Conservation (phyloP, 257 asterid species). For the Gentiana straminea region DNA sequence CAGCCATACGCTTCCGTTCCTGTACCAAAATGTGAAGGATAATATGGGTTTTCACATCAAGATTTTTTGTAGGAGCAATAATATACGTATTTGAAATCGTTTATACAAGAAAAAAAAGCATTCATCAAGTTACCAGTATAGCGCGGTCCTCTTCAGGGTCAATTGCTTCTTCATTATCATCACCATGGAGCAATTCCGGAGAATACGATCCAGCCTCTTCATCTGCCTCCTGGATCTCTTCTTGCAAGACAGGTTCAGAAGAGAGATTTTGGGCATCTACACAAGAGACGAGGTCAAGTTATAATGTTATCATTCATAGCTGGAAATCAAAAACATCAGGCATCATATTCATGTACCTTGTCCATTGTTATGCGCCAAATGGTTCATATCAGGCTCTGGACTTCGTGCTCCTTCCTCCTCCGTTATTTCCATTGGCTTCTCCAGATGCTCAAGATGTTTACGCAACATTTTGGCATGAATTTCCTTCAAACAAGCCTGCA, state of each 20-base stretch:
- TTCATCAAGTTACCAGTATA: constrained; percentile 41
- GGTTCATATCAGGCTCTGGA: constrained; percentile 29
- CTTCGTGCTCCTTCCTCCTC: constrained; percentile 19
- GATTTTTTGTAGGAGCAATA: background rate
- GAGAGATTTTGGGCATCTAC: constrained; percentile 30
- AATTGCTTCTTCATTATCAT: constrained; percentile 80
- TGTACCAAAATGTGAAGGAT: constrained; percentile 6
- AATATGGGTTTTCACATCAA: background rate
- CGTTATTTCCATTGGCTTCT: constrained; percentile 36
- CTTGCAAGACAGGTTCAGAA: constrained; percentile 40
- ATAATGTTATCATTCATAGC: constrained; percentile 6
- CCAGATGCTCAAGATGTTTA: constrained; percentile 57
- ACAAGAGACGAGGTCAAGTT: constrained; percentile 11
- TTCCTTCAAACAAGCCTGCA: constrained; percentile 81
- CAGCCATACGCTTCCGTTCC: constrained; percentile 80
- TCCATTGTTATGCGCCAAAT: constrained; percentile 25
- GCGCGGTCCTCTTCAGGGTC: constrained; percentile 92
- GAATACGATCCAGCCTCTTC: constrained; percentile 69
- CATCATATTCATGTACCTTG: constrained; percentile 20
- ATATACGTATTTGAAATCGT: background rate
- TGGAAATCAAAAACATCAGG: constrained; percentile 6
- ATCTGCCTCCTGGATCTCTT: constrained; percentile 40
- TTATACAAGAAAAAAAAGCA: background rate
- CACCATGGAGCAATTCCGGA: constrained; percentile 61
- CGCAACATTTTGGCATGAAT: constrained; percentile 79